Base-by-base conservation (phyloP, 2,329 filamentous ascomycete genomes). In the Xylogone sp. region DNA sequence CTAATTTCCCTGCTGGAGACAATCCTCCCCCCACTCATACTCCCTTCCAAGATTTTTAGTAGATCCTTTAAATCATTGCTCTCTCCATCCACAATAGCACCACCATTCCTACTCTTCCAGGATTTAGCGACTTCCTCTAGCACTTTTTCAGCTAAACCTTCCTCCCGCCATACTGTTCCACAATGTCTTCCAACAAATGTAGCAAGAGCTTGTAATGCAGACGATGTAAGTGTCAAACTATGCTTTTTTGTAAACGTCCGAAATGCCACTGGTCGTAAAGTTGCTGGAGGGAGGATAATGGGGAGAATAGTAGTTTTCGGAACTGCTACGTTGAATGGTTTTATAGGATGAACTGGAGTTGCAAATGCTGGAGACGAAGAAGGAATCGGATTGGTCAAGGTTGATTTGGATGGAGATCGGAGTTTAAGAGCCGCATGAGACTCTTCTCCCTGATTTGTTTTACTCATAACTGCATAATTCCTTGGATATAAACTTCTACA, bases 181-280 rank as follows among this genome's bases (percentile, higher is more conserved):
- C 94, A 99, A 69, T 96, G 88, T 60, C 89, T 86, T 10, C 94
- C 95, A 49, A 99, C 87, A 68, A 99, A 99, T 1, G 82, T 79
- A 19, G 94, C 92, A 27, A 99, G 78, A 45, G 88, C 83, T 68
- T 93, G 86, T 4, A 99, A 75, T 0, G 94, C 90, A 0, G 91
- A 84, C 0, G 93, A 94, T 7, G 89, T 92, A 49, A 99, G 82
- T 0, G 92, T 97, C 51, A 99, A 76, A 61, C 93, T 95, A 71
- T 99, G 90, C 66, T 97, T 99, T 70, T 97, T 97, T 2, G 94
- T 99, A 59, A 99, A 96, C 0, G 90, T 95, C 45, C 94, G 84
- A 65, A 99, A 97, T 8, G 94, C 95, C 19, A 97, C 78, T 2
- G 94, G 93, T 56, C 95, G 81, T 42, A 99, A 75, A 0, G 89